Base-by-base conservation (phyloP, 1,284 basidiomycete species). In the Apiotrichum porosum region DNA sequence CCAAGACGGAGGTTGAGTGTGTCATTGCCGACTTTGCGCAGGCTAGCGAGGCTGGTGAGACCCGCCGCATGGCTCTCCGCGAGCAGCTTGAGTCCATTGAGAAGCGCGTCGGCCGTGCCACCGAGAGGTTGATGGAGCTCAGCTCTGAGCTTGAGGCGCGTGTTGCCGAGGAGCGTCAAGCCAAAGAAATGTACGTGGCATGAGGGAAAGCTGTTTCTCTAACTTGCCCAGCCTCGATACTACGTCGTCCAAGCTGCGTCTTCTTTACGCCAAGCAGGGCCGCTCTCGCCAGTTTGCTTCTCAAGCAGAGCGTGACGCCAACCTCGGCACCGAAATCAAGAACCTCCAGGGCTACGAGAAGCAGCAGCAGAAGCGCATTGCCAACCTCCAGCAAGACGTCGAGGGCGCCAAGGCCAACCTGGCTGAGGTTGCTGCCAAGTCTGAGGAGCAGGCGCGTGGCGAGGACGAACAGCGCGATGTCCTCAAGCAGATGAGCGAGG, bases 201-300 rank as follows among this genome's bases (percentile, higher is more conserved):
- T 21, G 12, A 14, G 4, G 12, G 1, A 9, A 15, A 19, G 8
- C 5, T 21, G 26, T 28, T 28, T 28, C 4, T 15, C 43, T 45
- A 14, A 48, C 39, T 10, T 9, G 14, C 6, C 4, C 52, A 79
- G 75, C 21, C 78, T 93, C 56, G 88, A 91, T 53, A 81, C 83
- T 34, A 82, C 83, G 0, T 80, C 80, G 42, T 83, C 85, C 0
- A 79, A 78, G 42, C 75, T 95, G 3, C 78, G 80, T 2, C 81
- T 84, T 0, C 75, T 97, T 2, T 88, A 85, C 63, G 83, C 86
- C 9, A 95, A 95, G 67, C 88, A 89, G 67, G 90, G 90, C 1
- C 85, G 93, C 23, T 77, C 85, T 22, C 81, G 83, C 43, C 87
- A 86, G 60, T 97, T 94, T 76, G 76, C 81, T n/a, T 87, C 85